Evolutionary conservation across 2,329 filamentous ascomycete genomes (phyloP), one percentile per base, ranked within the genome.

Genomic region (Pezicula neosporulosa): DNA sequence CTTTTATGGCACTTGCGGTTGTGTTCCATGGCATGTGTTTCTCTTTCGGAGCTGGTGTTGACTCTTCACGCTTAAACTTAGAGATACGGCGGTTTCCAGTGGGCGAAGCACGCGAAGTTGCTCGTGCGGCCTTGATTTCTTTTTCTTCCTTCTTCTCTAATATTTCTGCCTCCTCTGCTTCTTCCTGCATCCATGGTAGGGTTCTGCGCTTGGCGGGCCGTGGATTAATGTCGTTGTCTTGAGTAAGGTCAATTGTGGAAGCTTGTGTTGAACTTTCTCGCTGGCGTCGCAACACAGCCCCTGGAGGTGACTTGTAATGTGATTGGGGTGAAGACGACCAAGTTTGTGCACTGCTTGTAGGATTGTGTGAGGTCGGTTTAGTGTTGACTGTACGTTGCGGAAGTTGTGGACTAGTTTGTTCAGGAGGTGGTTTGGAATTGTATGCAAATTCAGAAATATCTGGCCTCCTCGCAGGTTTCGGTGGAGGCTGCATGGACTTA

Each of bases 1-100:
- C 86, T 64, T 93, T 90, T 37, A 93, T 72, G 1, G 82, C 83
- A 60, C 86, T 92, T 15, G 83, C 82, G 0, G 85, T 87, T 15
- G 83, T 83, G 59, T 94, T 86, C 89, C 89, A 95, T 0, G 77
- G 76, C 35, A 77, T 77, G 6, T 64, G 50, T 13, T 68, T 61
- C 35, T 68, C 66, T 15, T 57, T 59, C 3, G 49, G 44, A 71
- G 7, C 66, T 64, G 43, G 72, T 62, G 13, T 78, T 74, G 3
- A 78, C 21, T 62, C 50, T 4, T 64, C 61, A 5, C 58, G 56
- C 16, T 27, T 35, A 13, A 55, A 50, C 10, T 48, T 57, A 44
- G 61, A 63, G n/a, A 48, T 47, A 37, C 56, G 50, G 45, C 61
- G 60, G 13, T 44, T 28, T 53, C 53, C 39, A 48, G 52, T 33